A percentile compares a stretch with the other conserved stretches of the same genome.
Evolutionary conservation across 306 rosid genomes (phyloP).

Genomic region (Delonix regia): DNA sequence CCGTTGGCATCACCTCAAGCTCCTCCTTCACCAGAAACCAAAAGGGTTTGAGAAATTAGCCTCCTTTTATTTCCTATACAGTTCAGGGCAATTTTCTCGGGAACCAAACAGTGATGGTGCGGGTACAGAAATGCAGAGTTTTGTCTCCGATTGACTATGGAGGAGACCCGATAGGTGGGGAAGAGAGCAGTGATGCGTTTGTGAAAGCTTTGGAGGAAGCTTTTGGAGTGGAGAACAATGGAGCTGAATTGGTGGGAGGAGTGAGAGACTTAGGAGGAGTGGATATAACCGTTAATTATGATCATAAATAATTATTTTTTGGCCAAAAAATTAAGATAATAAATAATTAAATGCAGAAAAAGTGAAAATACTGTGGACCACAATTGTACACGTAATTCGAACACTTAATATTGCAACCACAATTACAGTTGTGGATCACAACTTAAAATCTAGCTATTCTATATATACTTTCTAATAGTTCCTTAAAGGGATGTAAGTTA

Average conservation of each 20-base stretch:
- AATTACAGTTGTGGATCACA: no score
- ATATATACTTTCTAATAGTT: no score
- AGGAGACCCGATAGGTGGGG: conserved; percentile 63
- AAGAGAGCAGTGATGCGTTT: conserved; percentile 59
- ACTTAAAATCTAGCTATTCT: no score
- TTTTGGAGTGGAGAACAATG: conserved; percentile 37
- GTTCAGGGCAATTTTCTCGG: neutral
- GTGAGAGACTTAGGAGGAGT: conserved; percentile 66
- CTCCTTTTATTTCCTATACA: neutral
- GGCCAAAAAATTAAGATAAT: no score
- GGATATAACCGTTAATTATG: no score
- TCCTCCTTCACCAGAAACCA: neutral
- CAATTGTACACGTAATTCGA: no score
- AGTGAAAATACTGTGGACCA: no score
- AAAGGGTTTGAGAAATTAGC: neutral
- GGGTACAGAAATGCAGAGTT: conserved; percentile 42
- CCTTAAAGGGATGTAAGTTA: no score
- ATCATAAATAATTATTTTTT: no score
- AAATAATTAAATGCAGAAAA: no score
- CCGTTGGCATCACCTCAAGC: no score
- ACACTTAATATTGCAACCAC: no score
- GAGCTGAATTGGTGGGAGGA: conserved; percentile 49
- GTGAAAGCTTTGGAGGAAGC: conserved; percentile 55
- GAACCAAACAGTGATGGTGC: neutral
- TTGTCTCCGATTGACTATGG: conserved; percentile 59